These are phyloP conservation scores for Kazachstania bromeliacearum DNA, from an alignment of 805 yeast species.

Conservation along the genomic window DNA sequence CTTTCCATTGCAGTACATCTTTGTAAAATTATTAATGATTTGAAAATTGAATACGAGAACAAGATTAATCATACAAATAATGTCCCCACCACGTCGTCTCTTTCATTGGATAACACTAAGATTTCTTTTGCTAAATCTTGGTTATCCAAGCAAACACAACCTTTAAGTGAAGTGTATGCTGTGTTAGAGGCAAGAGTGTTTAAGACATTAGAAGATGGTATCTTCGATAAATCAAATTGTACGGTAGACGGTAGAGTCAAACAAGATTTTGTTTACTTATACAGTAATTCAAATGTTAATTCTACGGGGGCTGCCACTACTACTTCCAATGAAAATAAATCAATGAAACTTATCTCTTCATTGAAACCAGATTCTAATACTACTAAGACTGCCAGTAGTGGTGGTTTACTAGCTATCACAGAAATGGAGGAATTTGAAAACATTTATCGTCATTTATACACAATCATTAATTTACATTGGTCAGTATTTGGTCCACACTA, in stretches of 20 bases:
- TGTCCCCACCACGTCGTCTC: neutral
- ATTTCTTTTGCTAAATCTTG: conserved; percentile 59
- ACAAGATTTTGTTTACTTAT: conserved; percentile 27
- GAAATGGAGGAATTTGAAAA: conserved; percentile 45
- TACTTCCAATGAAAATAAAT: too few relatives aligned
- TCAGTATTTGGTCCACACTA: conserved; percentile 72
- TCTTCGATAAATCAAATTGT: conserved; percentile 27
- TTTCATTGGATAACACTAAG: conserved; percentile 19
- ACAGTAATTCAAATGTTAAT: conserved; percentile 10
- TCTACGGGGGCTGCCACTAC: neutral
- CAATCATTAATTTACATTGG: conserved; percentile 72
- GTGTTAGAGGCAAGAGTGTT: conserved; percentile 62
- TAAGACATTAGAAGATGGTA: conserved; percentile 36
- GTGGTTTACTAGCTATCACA: conserved; percentile 16
- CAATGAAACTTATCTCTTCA: too few relatives aligned
- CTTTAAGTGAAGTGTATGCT: conserved; percentile 65
- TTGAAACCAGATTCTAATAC: conserved; percentile 4
- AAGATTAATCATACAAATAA: conserved; percentile 4
- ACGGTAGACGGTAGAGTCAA: conserved; percentile 33
- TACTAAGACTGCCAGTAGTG: neutral
- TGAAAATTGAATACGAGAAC: conserved; percentile 18
- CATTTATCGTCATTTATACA: conserved; percentile 50
- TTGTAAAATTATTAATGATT: conserved; percentile 24
- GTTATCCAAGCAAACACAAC: conserved; percentile 81
- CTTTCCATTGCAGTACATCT: conserved; percentile 55